These are phyloP conservation scores for Inosperma sp. DNA, from an alignment of 768 basidiomycete species.

Conservation along the genomic window DNA sequence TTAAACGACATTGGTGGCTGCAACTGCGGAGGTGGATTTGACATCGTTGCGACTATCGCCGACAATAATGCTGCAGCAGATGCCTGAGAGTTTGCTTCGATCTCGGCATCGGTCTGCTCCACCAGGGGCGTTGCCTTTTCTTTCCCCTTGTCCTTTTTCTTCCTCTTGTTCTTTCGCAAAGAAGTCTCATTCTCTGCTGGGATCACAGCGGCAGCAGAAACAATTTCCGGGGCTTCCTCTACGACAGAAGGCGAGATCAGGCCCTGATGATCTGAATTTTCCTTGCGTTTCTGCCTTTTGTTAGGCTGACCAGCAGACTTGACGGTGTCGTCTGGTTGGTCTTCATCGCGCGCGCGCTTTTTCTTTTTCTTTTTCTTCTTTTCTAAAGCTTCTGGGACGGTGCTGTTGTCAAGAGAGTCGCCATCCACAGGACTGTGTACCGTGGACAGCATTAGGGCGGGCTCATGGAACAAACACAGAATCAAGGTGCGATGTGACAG, in stretches of 20 bases:
- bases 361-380: constrained; percentile 37
- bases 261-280: constrained; percentile 22
- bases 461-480: constrained; percentile 24
- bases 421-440: constrained; percentile 18
- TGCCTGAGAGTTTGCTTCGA: constrained; percentile 38
- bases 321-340: constrained; percentile 13
- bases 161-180: constrained; percentile 23
- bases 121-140: constrained; percentile 21
- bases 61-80: constrained; percentile 57
- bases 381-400: constrained; percentile 14
- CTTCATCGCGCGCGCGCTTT: constrained; percentile 33
- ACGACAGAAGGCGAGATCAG: constrained; percentile 1
- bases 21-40: constrained; percentile 32
- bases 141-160: constrained; percentile 32
- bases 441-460: constrained; percentile 42
- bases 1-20: constrained; percentile 32
- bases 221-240: too few species aligned
- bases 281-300: constrained; percentile 25
- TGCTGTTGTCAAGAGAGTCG: constrained; percentile 18
- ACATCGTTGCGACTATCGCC: constrained; percentile 57
- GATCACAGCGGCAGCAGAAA: too few species aligned
- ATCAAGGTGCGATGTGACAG: constrained; percentile 8
- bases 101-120: constrained; percentile 26
- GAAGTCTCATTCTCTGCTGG: constrained; percentile 2
- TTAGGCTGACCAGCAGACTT: constrained; percentile 31